These are phyloP conservation scores for Candida sojae DNA, from an alignment of 1,139 yeast species.

Conservation along the genomic window DNA sequence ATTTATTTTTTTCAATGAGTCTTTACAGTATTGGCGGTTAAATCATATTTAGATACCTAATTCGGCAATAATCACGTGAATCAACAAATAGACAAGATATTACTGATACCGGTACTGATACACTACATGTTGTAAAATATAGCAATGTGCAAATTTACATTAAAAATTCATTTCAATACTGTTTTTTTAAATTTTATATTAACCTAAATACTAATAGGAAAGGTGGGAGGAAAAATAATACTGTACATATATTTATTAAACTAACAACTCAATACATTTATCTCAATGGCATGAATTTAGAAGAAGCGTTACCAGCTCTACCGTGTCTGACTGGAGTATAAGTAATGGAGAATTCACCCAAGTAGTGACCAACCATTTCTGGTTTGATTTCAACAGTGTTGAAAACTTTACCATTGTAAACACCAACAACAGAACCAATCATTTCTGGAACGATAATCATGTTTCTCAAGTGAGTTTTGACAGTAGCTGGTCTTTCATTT, in stretches of 20 bases:
- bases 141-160: too few relatives aligned
- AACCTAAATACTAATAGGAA: neutral
- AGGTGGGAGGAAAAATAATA: neutral
- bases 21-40: neutral
- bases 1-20: neutral
- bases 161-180: neutral
- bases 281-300: slow-evolving; percentile 75
- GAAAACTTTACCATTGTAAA: slow-evolving; percentile 99
- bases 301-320: slow-evolving; percentile 95
- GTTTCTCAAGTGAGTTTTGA: slow-evolving; percentile 99
- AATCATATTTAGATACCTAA: neutral
- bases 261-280: slow-evolving; percentile 20
- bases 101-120: too few relatives aligned
- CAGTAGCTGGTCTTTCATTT: slow-evolving; percentile 96
- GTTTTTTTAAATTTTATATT: neutral
- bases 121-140: too few relatives aligned
- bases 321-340: slow-evolving; percentile 99
- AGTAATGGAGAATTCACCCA: slow-evolving; percentile 99
- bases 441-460: slow-evolving; percentile 99
- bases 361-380: slow-evolving; percentile 99
- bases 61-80: neutral
- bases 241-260: neutral
- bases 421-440: slow-evolving; percentile 99
- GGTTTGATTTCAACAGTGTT: slow-evolving; percentile 99
- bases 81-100: neutral